Evolutionary conservation across 495 filamentous ascomycete species (phyloP), one percentile per base, ranked within the genome.

Genomic region (Gamarada debralockiae): DNA sequence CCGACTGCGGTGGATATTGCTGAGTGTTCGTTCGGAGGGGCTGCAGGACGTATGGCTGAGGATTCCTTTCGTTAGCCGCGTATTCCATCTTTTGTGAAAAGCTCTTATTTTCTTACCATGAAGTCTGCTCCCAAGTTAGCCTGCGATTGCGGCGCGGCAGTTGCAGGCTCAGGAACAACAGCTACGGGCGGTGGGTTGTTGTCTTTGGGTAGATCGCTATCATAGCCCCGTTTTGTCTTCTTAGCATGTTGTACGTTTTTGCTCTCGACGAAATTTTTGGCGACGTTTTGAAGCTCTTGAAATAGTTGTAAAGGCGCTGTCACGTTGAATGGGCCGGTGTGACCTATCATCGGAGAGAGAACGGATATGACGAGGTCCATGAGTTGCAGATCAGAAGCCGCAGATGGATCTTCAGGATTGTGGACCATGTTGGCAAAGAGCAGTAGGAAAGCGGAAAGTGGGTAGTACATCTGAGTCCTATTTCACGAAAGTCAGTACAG

Each of bases 361-460:
- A 43, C 15, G 3, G 15, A 22, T 12, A 21, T 53, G 22, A 53
- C 51, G 18, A 9, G 12, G 15, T 53, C 10, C 40, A 53, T 46
- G 5, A 46, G 23, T 15, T 45, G 17, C 17, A 53, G 15, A 47
- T 53, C 51, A 14, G 40, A 3, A 3, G 65, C 61, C 13, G 71
- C 69, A 43, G 71, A 65, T 3, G 70, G 68, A 39, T 73, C 72
- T 14, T 68, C 49, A 9, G 72, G 72, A 40, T 72, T 71, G 33
- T 73, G 69, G 9, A 75, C 65, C 43, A 72, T 72, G 40, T 68
- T 74, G 60, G 70, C 73, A 53, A 75, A 75, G 10, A 75, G 69
- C 2, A 63, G 58, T n/a, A 75, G 63, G n/a, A 71, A 63, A 23
- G 72, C 72, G 33, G 68, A 71, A 53, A 75, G 67, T 25, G 70